A percentile compares a stretch with the other conserved stretches of the same genome.
phyloP scores from a whole-genome alignment of 441 rosid species.

The Erodium chrysanthum region DNA sequence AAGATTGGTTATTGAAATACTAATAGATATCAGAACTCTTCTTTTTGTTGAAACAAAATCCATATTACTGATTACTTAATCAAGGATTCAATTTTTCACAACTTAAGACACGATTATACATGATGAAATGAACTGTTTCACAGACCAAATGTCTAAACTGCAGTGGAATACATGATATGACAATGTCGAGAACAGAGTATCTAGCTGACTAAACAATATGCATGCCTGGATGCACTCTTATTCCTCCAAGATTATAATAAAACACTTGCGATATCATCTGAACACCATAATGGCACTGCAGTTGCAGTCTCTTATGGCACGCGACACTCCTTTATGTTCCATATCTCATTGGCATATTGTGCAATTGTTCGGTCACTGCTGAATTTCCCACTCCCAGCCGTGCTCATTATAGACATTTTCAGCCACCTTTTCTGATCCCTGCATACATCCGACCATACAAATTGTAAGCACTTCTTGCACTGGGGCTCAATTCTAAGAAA shows the following conservation, averaged over 20 bases:
- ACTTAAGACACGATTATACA: neutral
- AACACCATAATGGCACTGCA: neutral
- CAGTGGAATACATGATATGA: neutral
- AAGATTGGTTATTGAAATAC: neutral
- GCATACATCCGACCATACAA: neutral
- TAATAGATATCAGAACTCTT: neutral
- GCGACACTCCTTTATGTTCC: slow-evolving; percentile 41
- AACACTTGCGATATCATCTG: neutral
- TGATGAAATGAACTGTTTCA: neutral
- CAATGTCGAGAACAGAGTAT: neutral
- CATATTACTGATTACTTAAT: no score
- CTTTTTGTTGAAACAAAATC: neutral
- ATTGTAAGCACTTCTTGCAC: neutral
- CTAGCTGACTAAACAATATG: neutral
- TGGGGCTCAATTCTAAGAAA: neutral
- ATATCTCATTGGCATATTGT: slow-evolving; percentile 74
- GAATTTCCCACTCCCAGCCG: slow-evolving; percentile 82
- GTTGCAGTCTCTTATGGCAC: slow-evolving; percentile 3
- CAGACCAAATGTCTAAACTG: neutral
- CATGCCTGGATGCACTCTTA: neutral
- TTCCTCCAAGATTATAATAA: neutral
- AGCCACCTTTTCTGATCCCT: slow-evolving; percentile 64
- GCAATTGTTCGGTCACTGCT: slow-evolving; percentile 91
- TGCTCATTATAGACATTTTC: slow-evolving; percentile 79
- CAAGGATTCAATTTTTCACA: neutral